Evolutionary conservation across 176 grass and related monocot species (phyloP), one percentile per base, ranked within the genome.

Genomic region (Paspalum vaginatum): DNA sequence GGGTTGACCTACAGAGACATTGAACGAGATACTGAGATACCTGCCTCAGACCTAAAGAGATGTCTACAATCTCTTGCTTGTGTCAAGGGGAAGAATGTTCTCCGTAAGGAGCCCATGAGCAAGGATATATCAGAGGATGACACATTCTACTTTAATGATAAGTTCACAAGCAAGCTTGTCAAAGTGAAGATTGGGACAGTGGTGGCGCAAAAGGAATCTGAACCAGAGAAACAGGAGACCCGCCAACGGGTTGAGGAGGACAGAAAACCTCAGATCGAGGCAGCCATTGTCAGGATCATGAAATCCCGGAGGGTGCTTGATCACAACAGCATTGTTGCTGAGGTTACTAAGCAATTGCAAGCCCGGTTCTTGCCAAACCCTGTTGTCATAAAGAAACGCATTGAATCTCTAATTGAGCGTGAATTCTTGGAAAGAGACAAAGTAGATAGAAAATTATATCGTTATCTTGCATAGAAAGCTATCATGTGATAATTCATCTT

Each of bases 341-440:
- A 98, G 77, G 92, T 94, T n/a, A 98, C 92, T 50, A 92, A 92
- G 80, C 95, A 98, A 75, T 86, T 98, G 70, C 91, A 98, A 64
- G 83, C 88, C 2, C 89, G 95, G 26, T 98, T 98, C 89, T 85
- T 98, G 69, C 90, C 95, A 14, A 98, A 98, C 68, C 95, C 95
- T 39, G 91, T 98, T 87, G 86, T 98, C 71, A 94, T 98, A 69
- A 98, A 98, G 81, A 98, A 98, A 72, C 83, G 95, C 47, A 98
- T 98, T 24, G 95, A 98, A 72, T 94, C 91, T 75, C 83, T 98
- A 13, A 98, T 98, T 54, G 95, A 98, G 59, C 92, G 95, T 13
- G 95, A 98, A 57, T 98, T 98, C 69, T 94, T 98, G 72, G 95
- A 98, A 72, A 98, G 95, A 79, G 95, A 98, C 79, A 98, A 92